Evolutionary conservation across 352 stramenopile genomes (phyloP), one percentile per base, ranked within the genome.

Genomic region (Phytophthora pluvialis): DNA sequence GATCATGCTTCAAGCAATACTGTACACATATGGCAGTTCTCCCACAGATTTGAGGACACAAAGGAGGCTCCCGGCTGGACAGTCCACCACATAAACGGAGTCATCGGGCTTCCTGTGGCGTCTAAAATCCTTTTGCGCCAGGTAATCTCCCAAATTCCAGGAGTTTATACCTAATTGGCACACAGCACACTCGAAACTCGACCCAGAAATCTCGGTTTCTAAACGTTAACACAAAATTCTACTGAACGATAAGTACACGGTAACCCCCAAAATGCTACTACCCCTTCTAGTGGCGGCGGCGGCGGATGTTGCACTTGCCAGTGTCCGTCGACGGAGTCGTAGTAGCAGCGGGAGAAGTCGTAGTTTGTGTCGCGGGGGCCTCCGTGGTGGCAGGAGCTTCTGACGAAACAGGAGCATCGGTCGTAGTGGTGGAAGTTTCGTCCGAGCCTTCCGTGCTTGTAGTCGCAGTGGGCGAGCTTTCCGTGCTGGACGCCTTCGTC

Each of bases 41-140:
- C 52, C 31, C n/a, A 26, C 35, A 6, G 60, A 67, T 67, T 62
- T 62, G 60, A 55, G 42, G 3, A 39, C 28, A 13, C n/a, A 21
- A 21, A 21, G 21, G 28, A 28, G 56, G 47, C 44, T 66, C 59
- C 36, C 2, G 50, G 10, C 18, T 9, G 13, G 26, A 21, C 47
- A 55, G 21, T 32, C 4, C 21, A 45, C 13, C 28, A 39, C 47
- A 35, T 31, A 53, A 40, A 48, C 18, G 29, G 33, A 58, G 44
- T 51, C 16, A 62, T 35, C 26, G 16, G 25, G 12, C 21, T 21
- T 21, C 21, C 2, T 21, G 21, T 2, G 21, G 21, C 21, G 21
- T 21, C 21, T 21, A 21, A 21, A 21, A 21, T 21, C 21, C 2
- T 21, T 21, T 21, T 21, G 21, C 21, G 21, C 21, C 21, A 21